Conservation (phyloP, 1,284 basidiomycete genomes). For the Schizopora paradoxa region DNA sequence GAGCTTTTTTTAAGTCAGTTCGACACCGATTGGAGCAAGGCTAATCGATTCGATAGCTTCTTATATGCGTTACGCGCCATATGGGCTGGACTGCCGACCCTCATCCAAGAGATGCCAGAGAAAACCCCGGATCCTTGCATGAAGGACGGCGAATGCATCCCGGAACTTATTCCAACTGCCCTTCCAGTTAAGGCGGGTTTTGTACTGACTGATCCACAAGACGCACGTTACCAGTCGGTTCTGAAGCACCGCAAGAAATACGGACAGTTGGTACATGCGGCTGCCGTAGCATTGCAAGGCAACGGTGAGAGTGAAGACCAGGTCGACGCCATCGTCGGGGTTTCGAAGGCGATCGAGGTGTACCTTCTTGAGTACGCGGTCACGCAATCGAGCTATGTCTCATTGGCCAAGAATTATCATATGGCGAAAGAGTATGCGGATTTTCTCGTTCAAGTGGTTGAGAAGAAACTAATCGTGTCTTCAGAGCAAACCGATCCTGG, state of each 20-base stretch:
- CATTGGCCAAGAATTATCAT: constrained; percentile 63
- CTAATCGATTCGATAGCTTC: constrained; percentile 38
- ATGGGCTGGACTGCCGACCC: constrained; percentile 69
- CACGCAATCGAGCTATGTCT: constrained; percentile 51
- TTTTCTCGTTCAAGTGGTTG: background rate
- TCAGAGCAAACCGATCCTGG: constrained; percentile 63
- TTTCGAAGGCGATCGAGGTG: constrained; percentile 68
- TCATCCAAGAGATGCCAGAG: constrained; percentile 57
- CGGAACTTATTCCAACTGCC: constrained; percentile 51
- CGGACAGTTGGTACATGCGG: constrained; percentile 66
- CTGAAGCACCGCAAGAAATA: constrained; percentile 58
- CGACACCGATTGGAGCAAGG: constrained; percentile 1
- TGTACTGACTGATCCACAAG: constrained; percentile 67
- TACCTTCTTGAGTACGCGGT: constrained; percentile 73
- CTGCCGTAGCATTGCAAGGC: constrained; percentile 61
- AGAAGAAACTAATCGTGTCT: constrained; percentile 10
- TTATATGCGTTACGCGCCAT: constrained; percentile 59
- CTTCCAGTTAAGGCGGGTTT: constrained; percentile 71
- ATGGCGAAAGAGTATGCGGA: constrained; percentile 61
- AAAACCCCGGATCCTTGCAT: constrained; percentile 50
- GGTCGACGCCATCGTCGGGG: constrained; percentile 79
- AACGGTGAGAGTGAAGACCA: constrained; percentile 76
- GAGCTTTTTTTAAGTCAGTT: constrained; percentile 21
- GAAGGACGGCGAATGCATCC: constrained; percentile 57
- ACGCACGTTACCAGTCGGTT: constrained; percentile 70